phyloP scores from a whole-genome alignment of 2,329 filamentous ascomycete species.

The Fusarium piperis region DNA sequence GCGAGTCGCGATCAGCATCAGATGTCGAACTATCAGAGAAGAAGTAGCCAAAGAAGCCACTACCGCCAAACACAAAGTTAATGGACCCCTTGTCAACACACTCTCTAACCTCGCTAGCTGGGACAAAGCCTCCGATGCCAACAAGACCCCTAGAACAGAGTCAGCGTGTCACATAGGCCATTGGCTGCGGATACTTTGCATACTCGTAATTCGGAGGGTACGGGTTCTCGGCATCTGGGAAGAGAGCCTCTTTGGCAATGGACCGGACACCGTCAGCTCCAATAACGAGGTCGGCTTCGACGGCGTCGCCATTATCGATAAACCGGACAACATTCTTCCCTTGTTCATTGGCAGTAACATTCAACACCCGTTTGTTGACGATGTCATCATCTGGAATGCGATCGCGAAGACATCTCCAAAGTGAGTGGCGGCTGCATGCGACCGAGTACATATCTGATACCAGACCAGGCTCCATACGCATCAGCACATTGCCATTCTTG shows the following conservation, averaged over 20 bases:
- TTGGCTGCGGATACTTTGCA: not conserved
- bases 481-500: slow-evolving; percentile 35
- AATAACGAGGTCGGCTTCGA: slow-evolving; percentile 39
- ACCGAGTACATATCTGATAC: slow-evolving; percentile 30
- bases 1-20: slow-evolving; percentile 1
- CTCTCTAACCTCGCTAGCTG: not conserved
- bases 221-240: slow-evolving; percentile 32
- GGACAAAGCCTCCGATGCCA: slow-evolving; percentile 17
- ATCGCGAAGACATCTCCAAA: slow-evolving; percentile 36
- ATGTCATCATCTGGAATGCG: slow-evolving; percentile 33
- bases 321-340: slow-evolving; percentile 34
- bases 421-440: slow-evolving; percentile 35
- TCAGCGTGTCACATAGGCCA: not conserved
- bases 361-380: slow-evolving; percentile 31
- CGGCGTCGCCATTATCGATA: slow-evolving; percentile 28
- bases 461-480: slow-evolving; percentile 22
- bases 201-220: slow-evolving; percentile 40
- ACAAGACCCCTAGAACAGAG: slow-evolving; percentile 7
- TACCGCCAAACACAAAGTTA: slow-evolving; percentile 17
- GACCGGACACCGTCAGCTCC: slow-evolving; percentile 40
- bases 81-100: slow-evolving; percentile 17
- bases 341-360: slow-evolving; percentile 22
- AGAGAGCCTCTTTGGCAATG: slow-evolving; percentile 31
- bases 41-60: slow-evolving; percentile 15
- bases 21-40: slow-evolving; percentile 13